Evolutionary conservation across 495 filamentous ascomycete genomes (phyloP).

Genomic region (Penicillium paxilli): DNA sequence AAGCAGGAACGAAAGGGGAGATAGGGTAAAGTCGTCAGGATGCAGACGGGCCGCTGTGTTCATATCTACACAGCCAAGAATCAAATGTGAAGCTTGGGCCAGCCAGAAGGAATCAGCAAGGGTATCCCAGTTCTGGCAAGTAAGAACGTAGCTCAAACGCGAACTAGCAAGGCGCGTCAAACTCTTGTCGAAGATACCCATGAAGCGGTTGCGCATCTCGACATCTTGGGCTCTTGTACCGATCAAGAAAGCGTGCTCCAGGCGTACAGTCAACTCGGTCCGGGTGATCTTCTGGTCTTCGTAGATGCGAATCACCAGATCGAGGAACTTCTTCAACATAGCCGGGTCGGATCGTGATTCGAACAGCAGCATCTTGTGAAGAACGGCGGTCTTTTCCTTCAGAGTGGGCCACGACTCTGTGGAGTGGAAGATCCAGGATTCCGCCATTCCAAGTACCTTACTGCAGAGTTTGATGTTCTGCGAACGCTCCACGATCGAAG

Average conservation of each 20-base stretch:
- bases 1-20: constrained; percentile 68
- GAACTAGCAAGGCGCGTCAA: constrained; percentile 83
- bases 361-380: constrained; percentile 97
- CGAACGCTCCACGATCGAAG: constrained; percentile 92
- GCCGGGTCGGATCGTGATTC: constrained; percentile 79
- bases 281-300: constrained; percentile 93
- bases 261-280: constrained; percentile 90
- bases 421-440: constrained; percentile 90
- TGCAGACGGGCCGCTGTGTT: constrained; percentile 72
- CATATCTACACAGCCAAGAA: constrained; percentile 89
- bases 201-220: constrained; percentile 94
- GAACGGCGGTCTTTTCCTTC: constrained; percentile 95
- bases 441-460: constrained; percentile 93
- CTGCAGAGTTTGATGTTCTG: constrained; percentile 78
- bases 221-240: constrained; percentile 92
- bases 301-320: constrained; percentile 95
- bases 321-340: constrained; percentile 86
- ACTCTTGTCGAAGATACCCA: constrained; percentile 90
- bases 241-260: constrained; percentile 97
- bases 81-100: constrained; percentile 85
- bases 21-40: constrained; percentile 76
- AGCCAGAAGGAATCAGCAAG: constrained; percentile 95
- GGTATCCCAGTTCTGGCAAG: constrained; percentile 96
- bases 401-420: constrained; percentile 91
- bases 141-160: constrained; percentile 82